phyloP scores from a whole-genome alignment of 2,329 filamentous ascomycete genomes.

The Talaromyces sp. region DNA sequence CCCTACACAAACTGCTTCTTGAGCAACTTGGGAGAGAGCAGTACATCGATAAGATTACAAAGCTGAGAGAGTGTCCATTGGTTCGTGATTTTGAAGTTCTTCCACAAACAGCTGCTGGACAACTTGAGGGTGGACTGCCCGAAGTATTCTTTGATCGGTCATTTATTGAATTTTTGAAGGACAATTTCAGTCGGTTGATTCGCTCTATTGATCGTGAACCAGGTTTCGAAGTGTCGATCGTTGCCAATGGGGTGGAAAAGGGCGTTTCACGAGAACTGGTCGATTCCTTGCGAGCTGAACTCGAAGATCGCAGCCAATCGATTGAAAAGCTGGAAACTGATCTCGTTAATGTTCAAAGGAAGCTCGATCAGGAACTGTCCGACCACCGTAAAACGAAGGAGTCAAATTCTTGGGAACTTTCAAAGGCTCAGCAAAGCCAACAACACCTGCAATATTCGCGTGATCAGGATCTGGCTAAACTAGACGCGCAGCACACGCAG shows the following conservation, averaged over 20 bases:
- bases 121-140: conserved; percentile 62
- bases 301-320: conserved; percentile 70
- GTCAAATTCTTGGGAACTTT: conserved; percentile 56
- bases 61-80: conserved; percentile 74
- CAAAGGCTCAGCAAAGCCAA: conserved; percentile 66
- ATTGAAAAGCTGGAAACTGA: conserved; percentile 62
- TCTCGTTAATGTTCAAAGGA: conserved; percentile 57
- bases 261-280: conserved; percentile 93
- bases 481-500: conserved; percentile 53
- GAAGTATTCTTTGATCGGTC: conserved; percentile 82
- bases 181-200: conserved; percentile 85
- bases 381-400: conserved; percentile 71
- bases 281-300: conserved; percentile 76
- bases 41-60: conserved; percentile 80
- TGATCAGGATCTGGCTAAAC: conserved; percentile 59
- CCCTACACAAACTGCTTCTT: conserved; percentile 75
- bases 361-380: conserved; percentile 69
- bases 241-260: conserved; percentile 78
- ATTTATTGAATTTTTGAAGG: conserved; percentile 93
- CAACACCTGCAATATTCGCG: conserved; percentile 72
- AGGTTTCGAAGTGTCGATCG: conserved; percentile 78
- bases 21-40: conserved; percentile 80
- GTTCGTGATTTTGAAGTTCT: conserved; percentile 89
- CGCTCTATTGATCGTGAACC: conserved; percentile 90
- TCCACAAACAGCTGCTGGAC: conserved; percentile 65